phyloP scores from a whole-genome alignment of 495 filamentous ascomycete genomes.

The Hyaloscypha hepaticicola region DNA sequence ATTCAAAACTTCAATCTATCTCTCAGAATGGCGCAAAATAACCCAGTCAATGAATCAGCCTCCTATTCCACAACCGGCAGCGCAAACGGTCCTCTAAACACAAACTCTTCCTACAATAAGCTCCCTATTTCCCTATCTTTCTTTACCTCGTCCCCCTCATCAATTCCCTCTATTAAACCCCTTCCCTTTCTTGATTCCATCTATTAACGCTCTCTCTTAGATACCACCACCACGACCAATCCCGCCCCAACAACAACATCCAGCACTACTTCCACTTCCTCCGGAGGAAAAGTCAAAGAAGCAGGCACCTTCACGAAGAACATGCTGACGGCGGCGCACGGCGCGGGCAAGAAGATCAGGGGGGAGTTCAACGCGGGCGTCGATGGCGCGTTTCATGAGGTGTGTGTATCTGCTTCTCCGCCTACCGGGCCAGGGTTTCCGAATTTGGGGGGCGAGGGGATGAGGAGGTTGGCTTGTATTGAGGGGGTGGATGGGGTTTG shows the following conservation, averaged over 20 bases:
- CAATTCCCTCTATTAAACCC: not conserved
- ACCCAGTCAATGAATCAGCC: not conserved
- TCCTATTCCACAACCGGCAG: not conserved
- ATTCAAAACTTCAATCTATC: not conserved
- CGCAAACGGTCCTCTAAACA: not conserved
- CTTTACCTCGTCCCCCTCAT: not conserved
- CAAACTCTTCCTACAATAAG: not conserved
- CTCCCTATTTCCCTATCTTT: not conserved
- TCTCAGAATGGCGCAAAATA: not conserved
- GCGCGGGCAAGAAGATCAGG: conserved; percentile 9
- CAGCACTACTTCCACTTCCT: not conserved
- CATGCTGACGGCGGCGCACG: conserved; percentile 9
- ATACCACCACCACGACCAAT: not conserved
- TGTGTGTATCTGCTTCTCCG: not conserved
- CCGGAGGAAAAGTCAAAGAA: not conserved
- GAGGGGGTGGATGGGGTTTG: not conserved
- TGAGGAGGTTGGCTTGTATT: not conserved
- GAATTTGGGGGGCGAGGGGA: not conserved
- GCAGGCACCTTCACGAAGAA: conserved; percentile 3
- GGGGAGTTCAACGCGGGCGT: conserved; percentile 7
- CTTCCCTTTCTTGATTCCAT: no score
- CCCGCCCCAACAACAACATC: not conserved
- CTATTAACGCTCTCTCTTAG: not conserved
- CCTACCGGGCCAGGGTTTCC: not conserved
- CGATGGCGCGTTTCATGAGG: conserved; percentile 11